A percentile compares a stretch with the other conserved stretches of the same genome.
phyloP scores from a whole-genome alignment of 139 green algal species.

The Dunaliella primolecta region DNA sequence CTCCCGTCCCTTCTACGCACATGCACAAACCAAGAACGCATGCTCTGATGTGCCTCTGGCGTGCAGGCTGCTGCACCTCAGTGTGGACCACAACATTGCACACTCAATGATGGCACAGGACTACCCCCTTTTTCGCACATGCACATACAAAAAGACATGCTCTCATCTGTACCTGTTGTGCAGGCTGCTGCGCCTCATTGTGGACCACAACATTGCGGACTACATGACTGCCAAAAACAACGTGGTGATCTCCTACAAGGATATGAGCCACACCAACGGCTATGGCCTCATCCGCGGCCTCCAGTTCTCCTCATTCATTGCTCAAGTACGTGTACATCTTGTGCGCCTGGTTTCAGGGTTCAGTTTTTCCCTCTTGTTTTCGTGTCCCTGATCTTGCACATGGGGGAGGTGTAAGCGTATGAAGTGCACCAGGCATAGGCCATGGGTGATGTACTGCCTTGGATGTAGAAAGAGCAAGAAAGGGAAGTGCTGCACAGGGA shows the following conservation, averaged over 20 bases:
- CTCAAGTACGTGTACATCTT: slow-evolving; percentile 48
- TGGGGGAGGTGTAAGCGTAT: too few species aligned
- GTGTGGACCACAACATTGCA: slow-evolving; percentile 97
- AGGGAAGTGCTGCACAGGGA: too few species aligned
- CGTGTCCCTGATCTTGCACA: too few species aligned
- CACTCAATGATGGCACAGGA: slow-evolving; percentile 97
- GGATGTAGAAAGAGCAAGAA: too few species aligned
- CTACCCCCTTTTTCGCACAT: slow-evolving; percentile 36
- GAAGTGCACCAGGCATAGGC: too few species aligned
- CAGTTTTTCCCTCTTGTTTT: too few species aligned
- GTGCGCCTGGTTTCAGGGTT: background rate
- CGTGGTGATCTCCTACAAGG: slow-evolving; percentile 88
- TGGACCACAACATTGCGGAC: slow-evolving; percentile 99
- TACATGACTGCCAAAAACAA: slow-evolving; percentile 96
- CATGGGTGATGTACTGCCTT: too few species aligned
- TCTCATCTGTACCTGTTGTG: background rate
- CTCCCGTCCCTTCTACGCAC: too few species aligned
- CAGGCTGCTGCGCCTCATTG: slow-evolving; percentile 92
- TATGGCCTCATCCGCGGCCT: slow-evolving; percentile 98
- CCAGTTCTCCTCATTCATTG: slow-evolving; percentile 96
- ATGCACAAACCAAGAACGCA: too few species aligned
- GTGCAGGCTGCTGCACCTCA: slow-evolving; percentile 91
- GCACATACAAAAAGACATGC: background rate
- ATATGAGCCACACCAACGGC: slow-evolving; percentile 98
- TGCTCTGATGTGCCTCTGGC: too few species aligned